These are phyloP conservation scores for Haplosporangium gracile DNA, from an alignment of 192 early-diverging fungal genomes.

Conservation along the genomic window DNA sequence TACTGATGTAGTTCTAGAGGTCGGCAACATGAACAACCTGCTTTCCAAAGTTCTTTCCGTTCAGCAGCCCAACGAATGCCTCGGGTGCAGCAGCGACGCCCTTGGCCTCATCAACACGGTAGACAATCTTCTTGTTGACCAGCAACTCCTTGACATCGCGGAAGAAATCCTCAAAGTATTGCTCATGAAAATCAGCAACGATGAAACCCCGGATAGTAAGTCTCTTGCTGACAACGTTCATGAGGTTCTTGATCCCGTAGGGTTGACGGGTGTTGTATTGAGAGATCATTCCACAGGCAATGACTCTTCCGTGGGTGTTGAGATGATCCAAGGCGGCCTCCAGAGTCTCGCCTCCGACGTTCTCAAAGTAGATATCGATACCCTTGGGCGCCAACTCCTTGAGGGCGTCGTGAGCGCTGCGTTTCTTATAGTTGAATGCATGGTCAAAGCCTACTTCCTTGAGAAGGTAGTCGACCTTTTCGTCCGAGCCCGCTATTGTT, in stretches of 20 bases:
- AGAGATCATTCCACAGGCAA: conserved; percentile 83
- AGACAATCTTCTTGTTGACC: conserved; percentile 36
- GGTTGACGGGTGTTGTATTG: conserved; percentile 73
- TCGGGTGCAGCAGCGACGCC: conserved; percentile 57
- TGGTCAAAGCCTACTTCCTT: conserved; percentile 76
- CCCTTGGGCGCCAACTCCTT: conserved; percentile 78
- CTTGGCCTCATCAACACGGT: conserved; percentile 32
- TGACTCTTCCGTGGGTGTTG: conserved; percentile 74
- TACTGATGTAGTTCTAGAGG: conserved; percentile 17
- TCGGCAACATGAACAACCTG: conserved; percentile 64
- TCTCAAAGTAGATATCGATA: conserved; percentile 90
- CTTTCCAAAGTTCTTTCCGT: conserved; percentile 80
- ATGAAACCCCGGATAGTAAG: conserved; percentile 75
- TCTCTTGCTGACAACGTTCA: conserved; percentile 65
- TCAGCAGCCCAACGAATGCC: conserved; percentile 70
- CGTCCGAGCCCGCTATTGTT: conserved; percentile 75
- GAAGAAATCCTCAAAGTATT: conserved; percentile 41
- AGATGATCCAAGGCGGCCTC: conserved; percentile 76
- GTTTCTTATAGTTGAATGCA: conserved; percentile 90
- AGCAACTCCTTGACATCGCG: conserved; percentile 33
- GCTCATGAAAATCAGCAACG: conserved; percentile 53
- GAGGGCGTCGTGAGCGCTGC: conserved; percentile 63
- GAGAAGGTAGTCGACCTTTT: conserved; percentile 76
- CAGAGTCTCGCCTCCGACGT: conserved; percentile 84
- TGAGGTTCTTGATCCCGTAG: conserved; percentile 74